Evolutionary conservation across 805 yeast genomes (phyloP).

Genomic region (Blastobotrys parvus): DNA sequence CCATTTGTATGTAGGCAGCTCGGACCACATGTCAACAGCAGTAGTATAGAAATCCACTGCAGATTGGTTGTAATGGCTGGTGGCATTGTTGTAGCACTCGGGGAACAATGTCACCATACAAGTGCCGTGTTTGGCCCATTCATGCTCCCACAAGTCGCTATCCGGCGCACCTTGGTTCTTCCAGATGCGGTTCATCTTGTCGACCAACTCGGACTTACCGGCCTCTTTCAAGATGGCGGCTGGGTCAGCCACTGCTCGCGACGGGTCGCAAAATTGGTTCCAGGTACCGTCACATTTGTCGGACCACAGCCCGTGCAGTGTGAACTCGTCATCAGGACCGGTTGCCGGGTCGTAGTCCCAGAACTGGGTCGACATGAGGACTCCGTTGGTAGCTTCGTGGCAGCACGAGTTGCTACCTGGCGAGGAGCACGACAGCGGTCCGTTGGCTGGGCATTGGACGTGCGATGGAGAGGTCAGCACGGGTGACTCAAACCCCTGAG

Average conservation of each 20-base stretch:
- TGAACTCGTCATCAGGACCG: conserved; percentile 64
- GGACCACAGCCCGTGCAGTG: conserved; percentile 85
- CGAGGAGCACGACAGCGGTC: conserved; percentile 28
- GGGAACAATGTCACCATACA: conserved; percentile 78
- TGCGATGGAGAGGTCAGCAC: neutral
- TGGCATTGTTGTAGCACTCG: conserved; percentile 44
- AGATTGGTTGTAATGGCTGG: conserved; percentile 26
- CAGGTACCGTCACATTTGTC: conserved; percentile 79
- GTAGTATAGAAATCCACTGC: conserved; percentile 66
- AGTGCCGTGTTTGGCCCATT: conserved; percentile 90
- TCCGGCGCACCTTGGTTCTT: conserved; percentile 63
- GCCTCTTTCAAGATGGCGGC: conserved; percentile 35
- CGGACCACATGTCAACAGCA: conserved; percentile 48
- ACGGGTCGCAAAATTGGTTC: conserved; percentile 66
- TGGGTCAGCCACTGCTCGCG: conserved; percentile 46
- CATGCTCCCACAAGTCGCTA: conserved; percentile 76
- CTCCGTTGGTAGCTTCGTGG: conserved; percentile 80
- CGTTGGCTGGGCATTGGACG: conserved; percentile 25
- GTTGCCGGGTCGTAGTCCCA: conserved; percentile 80
- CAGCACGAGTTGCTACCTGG: conserved; percentile 54
- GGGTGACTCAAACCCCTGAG: too few relatives aligned
- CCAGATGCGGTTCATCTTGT: conserved; percentile 58
- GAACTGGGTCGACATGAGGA: conserved; percentile 80
- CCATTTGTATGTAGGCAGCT: conserved; percentile 60
- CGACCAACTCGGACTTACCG: conserved; percentile 42